Evolutionary conservation across 495 filamentous ascomycete species (phyloP), one percentile per base, ranked within the genome.

Genomic region (Penicillium cosmopolitanum): DNA sequence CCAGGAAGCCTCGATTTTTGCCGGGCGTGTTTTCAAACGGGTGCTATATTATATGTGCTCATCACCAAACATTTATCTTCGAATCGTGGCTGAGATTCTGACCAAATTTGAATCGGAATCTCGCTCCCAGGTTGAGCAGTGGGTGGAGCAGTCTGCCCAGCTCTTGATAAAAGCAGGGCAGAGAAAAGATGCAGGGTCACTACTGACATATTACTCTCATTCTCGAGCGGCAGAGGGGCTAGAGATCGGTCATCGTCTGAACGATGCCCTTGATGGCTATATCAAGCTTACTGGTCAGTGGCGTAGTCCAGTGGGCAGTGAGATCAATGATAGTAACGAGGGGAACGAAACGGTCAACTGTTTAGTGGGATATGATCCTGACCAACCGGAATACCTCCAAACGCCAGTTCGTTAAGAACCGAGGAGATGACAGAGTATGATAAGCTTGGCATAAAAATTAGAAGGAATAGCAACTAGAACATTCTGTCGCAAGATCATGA

Each of bases 291-390:
- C 42, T 19, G 42, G 42, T 19, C 42, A 44, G 16, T 44, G 42
- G 42, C 42, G 16, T 16, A 19, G 8, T 44, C 42, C 42, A 9
- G 42, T 44, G 15, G 42, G 42, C 1, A 19, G 16, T 44, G 42
- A 44, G n/a, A 44, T 44, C 15, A 44, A 44, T 9, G 42, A 44
- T 44, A 44, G 42, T 44, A 44, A 44, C n/a, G 42, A 44, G n/a
- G 42, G n/a, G 9, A 19, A 44, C n/a, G 42, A 44, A n/a, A 44
- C 42, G 42, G 42, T 44, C 3, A 44, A 44, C n/a, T 44, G 42
- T 19, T 44, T 44, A n/a, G 16, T 44, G 5, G 42, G 42, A 4
- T 44, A 44, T 44, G 42, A 44, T 19, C 42, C 42, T 18, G 42
- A 44, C n/a, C 42, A 44, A 10, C 42, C 42, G 16, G 10, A 16